Conservation (phyloP, 176 grass and related monocot species). For the Miscanthus lutarioriparius region DNA sequence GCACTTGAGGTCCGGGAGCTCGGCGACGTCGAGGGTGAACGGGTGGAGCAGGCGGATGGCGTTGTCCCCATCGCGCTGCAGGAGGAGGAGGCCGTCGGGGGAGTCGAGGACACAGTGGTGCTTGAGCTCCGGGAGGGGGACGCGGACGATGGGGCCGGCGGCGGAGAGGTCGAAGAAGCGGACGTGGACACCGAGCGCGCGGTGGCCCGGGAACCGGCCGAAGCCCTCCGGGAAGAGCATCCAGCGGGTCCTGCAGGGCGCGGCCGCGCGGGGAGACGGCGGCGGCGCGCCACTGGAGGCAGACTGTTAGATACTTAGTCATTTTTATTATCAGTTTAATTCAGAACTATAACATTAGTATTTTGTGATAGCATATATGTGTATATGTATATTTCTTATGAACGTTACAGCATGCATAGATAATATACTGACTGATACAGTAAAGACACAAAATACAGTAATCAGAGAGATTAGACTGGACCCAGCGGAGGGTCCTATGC, state of each 20-base stretch:
- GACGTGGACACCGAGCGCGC: not conserved
- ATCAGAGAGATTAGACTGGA: too few relatives aligned
- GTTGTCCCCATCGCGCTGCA: slow-evolving; percentile 9
- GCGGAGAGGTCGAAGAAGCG: slow-evolving; percentile 27
- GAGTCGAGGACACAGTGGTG: slow-evolving; percentile 31
- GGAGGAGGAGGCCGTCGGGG: slow-evolving; percentile 26
- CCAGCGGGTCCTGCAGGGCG: not conserved
- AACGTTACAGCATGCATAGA: too few relatives aligned
- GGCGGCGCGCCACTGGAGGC: too few relatives aligned
- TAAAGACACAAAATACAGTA: too few relatives aligned
- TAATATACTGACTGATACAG: too few relatives aligned
- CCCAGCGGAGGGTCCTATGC: too few relatives aligned
- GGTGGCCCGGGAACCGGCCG: slow-evolving; percentile 22
- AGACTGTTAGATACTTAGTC: too few relatives aligned
- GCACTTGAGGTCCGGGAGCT: not conserved
- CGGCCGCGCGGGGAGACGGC: slow-evolving; percentile 5
- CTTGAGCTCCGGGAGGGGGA: slow-evolving; percentile 18
- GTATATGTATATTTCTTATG: too few relatives aligned
- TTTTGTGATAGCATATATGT: too few relatives aligned
- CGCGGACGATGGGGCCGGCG: slow-evolving; percentile 17
- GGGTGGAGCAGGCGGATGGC: slow-evolving; percentile 19
- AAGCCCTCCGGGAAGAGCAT: slow-evolving; percentile 30
- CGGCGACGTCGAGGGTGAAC: slow-evolving; percentile 30
- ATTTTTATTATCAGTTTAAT: too few relatives aligned
- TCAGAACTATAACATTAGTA: too few relatives aligned